Evolutionary conservation across 192 early-diverging fungal species (phyloP), one percentile per base, ranked within the genome.

Genomic region (Coemansia sp.): DNA sequence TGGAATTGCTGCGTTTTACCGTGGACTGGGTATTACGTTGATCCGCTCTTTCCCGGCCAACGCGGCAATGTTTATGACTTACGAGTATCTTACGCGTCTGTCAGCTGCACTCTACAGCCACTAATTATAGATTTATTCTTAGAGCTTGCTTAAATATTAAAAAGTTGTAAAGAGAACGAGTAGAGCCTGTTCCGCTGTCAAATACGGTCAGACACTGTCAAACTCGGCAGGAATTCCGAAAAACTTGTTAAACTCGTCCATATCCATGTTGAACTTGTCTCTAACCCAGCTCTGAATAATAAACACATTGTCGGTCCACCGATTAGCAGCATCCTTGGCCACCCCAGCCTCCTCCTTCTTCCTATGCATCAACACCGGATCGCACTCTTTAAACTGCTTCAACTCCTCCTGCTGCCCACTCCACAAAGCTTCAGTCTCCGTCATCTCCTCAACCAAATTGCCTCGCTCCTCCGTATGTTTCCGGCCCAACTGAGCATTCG

Each of bases 21-120:
- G 92, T 13, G 97, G 97, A 0, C 94, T 89, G 62, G 94, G 94
- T 16, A 96, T 99, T 59, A 97, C 95, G 13, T 83, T 95, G 29
- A 77, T 88, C 37, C 85, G 95, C 32, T 90, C 88, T 29, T 94
- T 93, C 51, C 97, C 97, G 3, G 89, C 95, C n/a, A 94, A 89
- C 67, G 97, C 92, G 10, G 88, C 93, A 51, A 97, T 99, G 65
- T 99, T 99, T 73, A 85, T 93, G 78, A 96, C 94, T 1, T 99
- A 95, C 84, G 96, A 89, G 82, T 87, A 88, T 75, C 57, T 82
- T 5, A 66, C 64, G 5, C 68, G 82, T 9, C 29, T 75, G 7
- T 69, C 66, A 4, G 50, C 51, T 27, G 69, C 58, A 32, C 63
- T 78, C 27, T 63, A 51, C 51, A 22, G 35, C 10, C 37, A 60